Percentiles rank a stretch among this genome's conserved stretches.
phyloP scores from a whole-genome alignment of 768 basidiomycete genomes.

The Psilocybe subaeruginosa region DNA sequence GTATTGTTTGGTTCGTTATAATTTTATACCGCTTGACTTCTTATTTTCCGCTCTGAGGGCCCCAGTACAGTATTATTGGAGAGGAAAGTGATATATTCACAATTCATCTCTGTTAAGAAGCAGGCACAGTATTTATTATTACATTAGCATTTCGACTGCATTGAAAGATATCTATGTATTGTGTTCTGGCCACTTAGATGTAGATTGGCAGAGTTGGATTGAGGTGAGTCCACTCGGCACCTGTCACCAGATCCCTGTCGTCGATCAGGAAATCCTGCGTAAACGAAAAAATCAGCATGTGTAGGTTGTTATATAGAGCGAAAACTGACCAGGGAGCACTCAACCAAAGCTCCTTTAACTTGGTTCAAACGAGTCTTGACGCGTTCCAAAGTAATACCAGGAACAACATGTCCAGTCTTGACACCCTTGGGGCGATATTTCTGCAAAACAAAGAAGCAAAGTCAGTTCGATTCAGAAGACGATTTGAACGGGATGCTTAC shows the following conservation, averaged over 20 bases:
- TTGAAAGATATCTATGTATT: neutral
- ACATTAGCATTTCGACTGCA: neutral
- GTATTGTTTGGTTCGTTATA: neutral
- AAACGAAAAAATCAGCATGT: neutral
- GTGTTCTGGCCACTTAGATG: conserved; percentile 44
- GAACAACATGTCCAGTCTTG: conserved; percentile 81
- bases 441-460: conserved; percentile 36
- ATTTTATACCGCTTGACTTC: neutral
- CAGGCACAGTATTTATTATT: neutral
- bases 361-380: conserved; percentile 76
- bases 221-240: conserved; percentile 71
- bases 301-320: neutral
- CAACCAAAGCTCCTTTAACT: conserved; percentile 75
- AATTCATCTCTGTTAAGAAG: neutral
- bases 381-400: conserved; percentile 63
- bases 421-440: conserved; percentile 69
- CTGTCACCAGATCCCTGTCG: conserved; percentile 69
- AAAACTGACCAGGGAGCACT: conserved; percentile 66
- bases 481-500: conserved; percentile 39
- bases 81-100: neutral
- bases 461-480: neutral
- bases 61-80: neutral
- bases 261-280: conserved; percentile 84
- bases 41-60: neutral
- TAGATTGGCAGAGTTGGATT: conserved; percentile 84